Base-by-base conservation (phyloP, 1,284 basidiomycete genomes). In the Ustilago curta region DNA sequence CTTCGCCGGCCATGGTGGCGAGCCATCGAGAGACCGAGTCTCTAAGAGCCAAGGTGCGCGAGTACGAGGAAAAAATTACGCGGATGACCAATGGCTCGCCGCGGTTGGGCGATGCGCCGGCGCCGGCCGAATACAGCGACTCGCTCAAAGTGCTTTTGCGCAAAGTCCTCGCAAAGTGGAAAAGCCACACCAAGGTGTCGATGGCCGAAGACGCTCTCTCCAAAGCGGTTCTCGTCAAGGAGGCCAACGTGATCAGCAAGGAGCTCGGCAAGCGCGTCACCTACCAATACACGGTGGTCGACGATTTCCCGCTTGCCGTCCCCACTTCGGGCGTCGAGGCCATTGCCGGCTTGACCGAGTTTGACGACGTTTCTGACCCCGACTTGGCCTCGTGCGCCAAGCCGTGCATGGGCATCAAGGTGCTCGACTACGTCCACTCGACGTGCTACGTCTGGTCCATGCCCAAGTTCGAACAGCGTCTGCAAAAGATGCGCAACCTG, bases 401-500 rank as follows among this genome's bases (percentile, higher is more conserved):
- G 54, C 93, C 95, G 0, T 91, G 91, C 27, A 91, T 96, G 19
- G 93, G 91, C 37, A 88, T 97, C 86, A 97, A 95, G 85, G 92
- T 98, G 42, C 87, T 97, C 29, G 81, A 83, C 59, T 70, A 79
- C 32, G 44, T 60, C n/a, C 76, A 80, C 52, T 57, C 39, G 40
- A 66, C 67, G 8, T 64, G 70, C 53, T 80, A 83, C 52, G 65
- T 80, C 45, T 99, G 96, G 96, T 95, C 94, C 18, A 86, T 96
- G 42, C 90, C 92, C 75, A 91, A 93, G 49, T 90, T 98, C 82
- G 90, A 92, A 76, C 92, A 93, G 77, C 94, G 95, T 68, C 87
- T 98, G 8, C 90, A 91, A 71, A 91, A 93, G 75, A 99, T 99
- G 95, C 91, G 94, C 49, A 96, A 96, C 83, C 88, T 96, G 35